These are phyloP conservation scores for Gentiana macrophylla DNA, from an alignment of 257 asterid genomes.

Conservation along the genomic window DNA sequence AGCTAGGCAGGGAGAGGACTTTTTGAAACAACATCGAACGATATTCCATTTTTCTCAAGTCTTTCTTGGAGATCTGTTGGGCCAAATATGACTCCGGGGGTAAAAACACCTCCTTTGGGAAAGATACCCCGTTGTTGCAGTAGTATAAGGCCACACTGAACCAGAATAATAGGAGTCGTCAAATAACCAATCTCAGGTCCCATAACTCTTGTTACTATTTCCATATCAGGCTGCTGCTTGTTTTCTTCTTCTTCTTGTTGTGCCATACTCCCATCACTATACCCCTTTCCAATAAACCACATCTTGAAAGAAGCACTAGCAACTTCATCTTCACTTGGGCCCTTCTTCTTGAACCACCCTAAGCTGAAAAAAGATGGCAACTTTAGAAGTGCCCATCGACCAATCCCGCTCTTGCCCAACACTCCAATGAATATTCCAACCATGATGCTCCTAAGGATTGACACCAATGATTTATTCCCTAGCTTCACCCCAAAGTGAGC, in stretches of 20 bases:
- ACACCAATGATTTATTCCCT: conserved; percentile 46
- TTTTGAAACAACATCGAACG: conserved; percentile 70
- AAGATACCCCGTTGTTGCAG: conserved; percentile 43
- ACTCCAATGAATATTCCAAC: conserved; percentile 56
- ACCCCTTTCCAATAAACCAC: conserved; percentile 93
- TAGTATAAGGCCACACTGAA: conserved; percentile 67
- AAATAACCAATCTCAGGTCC: conserved; percentile 95
- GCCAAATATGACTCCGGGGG: conserved; percentile 88
- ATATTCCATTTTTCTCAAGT: conserved; percentile 67
- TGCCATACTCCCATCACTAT: conserved; percentile 25
- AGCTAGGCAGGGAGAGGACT: conserved; percentile 18
- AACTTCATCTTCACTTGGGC: conserved; percentile 84
- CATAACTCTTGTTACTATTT: conserved; percentile 66
- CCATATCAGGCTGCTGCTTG: conserved; percentile 56
- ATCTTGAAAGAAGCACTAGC: conserved; percentile 67
- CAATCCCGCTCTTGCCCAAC: conserved; percentile 31
- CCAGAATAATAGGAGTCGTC: conserved; percentile 64
- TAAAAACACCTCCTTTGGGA: conserved; percentile 78
- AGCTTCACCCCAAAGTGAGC: conserved; percentile 74
- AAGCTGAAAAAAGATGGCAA: conserved; percentile 64
- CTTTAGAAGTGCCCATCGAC: conserved; percentile 59
- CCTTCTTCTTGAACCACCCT: conserved; percentile 57
- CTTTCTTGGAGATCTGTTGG: conserved; percentile 57
- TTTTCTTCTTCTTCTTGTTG: conserved; percentile 29
- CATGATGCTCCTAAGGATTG: conserved; percentile 34